Evolutionary conservation across 768 basidiomycete genomes (phyloP).

Genomic region (Serendipita sp.): DNA sequence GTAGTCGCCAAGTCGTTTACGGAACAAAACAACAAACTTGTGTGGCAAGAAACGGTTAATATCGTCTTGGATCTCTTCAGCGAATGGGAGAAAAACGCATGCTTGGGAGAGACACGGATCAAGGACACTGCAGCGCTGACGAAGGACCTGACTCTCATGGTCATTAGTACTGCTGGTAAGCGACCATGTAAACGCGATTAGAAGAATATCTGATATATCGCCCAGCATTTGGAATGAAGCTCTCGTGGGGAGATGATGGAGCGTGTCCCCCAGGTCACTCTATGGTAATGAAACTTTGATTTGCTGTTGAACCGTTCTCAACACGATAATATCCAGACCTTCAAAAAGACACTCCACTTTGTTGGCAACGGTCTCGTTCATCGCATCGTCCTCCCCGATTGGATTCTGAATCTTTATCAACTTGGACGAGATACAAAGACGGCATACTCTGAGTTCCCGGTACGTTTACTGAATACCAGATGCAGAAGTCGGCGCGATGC

Average conservation of each 20-base stretch:
- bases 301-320: neutral
- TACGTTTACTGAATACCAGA: neutral
- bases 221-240: neutral
- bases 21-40: conserved; percentile 6
- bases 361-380: neutral
- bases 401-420: neutral
- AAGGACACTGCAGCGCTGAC: neutral
- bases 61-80: neutral
- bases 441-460: neutral
- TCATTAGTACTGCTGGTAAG: neutral
- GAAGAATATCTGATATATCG: neutral
- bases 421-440: neutral
- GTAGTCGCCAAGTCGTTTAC: neutral
- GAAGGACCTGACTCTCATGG: neutral
- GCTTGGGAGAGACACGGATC: neutral
- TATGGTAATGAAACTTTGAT: neutral
- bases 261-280: neutral
- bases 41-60: neutral
- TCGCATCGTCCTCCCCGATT: neutral
- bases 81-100: neutral
- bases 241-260: neutral
- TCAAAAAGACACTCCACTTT: neutral
- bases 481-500: neutral
- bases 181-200: neutral
- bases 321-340: neutral